Conservation (phyloP, 768 basidiomycete genomes). For the Coprinellus aureogranulatus region DNA sequence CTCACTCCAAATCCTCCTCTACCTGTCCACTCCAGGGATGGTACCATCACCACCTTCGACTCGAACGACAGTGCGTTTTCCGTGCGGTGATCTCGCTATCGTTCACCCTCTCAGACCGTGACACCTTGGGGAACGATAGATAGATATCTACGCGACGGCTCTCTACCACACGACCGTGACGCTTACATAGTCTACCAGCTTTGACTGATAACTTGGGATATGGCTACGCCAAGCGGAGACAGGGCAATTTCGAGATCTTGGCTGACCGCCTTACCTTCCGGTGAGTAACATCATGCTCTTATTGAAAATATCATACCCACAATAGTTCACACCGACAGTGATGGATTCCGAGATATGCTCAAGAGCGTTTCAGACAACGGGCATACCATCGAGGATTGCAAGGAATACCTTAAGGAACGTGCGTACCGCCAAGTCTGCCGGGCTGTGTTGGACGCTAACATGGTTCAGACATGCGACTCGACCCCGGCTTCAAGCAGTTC, state of each 20-base stretch:
- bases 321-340: slow-evolving; percentile 42
- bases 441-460: background rate
- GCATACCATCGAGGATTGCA: slow-evolving; percentile 84
- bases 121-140: too few relatives aligned
- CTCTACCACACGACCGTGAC: too few relatives aligned
- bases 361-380: slow-evolving; percentile 71
- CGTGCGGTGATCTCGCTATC: background rate
- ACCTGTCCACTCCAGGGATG: slow-evolving; percentile 61
- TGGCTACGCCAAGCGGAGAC: slow-evolving; percentile 70
- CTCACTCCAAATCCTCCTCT: background rate
- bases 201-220: slow-evolving; percentile 90
- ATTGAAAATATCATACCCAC: background rate
- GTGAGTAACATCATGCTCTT: slow-evolving; percentile 30
- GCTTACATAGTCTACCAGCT: slow-evolving; percentile 29
- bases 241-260: slow-evolving; percentile 72
- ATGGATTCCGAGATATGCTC: slow-evolving; percentile 86
- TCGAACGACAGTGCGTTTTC: slow-evolving; percentile 80
- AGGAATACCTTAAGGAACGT: slow-evolving; percentile 72
- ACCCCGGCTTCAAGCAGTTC: slow-evolving; percentile 87
- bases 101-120: background rate
- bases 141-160: too few relatives aligned
- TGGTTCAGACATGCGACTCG: slow-evolving; percentile 72
- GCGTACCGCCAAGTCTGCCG: slow-evolving; percentile 8
- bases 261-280: slow-evolving; percentile 68
- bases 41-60: slow-evolving; percentile 90